These are phyloP conservation scores for Wallacemonas collosoma DNA, from an alignment of 208 protist species.

Conservation along the genomic window DNA sequence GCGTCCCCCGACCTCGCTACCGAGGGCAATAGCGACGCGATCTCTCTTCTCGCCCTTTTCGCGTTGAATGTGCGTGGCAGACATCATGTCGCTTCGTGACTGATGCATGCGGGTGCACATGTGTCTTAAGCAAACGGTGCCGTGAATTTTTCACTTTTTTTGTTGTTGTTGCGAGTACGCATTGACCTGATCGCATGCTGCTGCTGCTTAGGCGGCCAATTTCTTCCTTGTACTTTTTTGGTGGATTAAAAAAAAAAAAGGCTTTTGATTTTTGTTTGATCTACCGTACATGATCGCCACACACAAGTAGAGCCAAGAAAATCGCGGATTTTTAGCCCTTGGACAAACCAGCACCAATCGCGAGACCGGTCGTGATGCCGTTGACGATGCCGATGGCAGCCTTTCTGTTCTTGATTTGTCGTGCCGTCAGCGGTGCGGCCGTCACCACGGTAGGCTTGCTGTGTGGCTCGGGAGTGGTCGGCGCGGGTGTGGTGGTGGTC, in stretches of 20 bases:
- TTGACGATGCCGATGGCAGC: conserved; percentile 10
- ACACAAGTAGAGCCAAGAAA: conserved; percentile 3
- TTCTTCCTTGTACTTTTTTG: not conserved
- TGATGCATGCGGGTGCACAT: not conserved
- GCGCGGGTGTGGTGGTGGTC: conserved; percentile 5
- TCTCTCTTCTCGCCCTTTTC: not conserved
- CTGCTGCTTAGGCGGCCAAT: not conserved
- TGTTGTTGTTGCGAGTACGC: not conserved
- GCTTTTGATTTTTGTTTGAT: not conserved
- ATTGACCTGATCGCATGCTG: no score
- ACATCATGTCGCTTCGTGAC: not conserved
- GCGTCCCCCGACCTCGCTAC: not conserved
- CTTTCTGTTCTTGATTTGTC: conserved; percentile 1
- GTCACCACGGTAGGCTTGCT: conserved; percentile 13
- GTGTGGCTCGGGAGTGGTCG: not conserved
- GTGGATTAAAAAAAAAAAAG: no score
- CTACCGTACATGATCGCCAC: not conserved
- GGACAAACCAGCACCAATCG: conserved; percentile 13
- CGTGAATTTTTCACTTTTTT: not conserved
- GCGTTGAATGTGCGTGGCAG: not conserved
- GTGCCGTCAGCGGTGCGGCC: not conserved
- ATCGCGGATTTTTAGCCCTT: not conserved
- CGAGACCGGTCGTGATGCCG: conserved; percentile 20
- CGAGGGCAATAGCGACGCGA: not conserved
- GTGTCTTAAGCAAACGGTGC: not conserved